Base-by-base conservation (phyloP, 164 flowering plant genomes). In the Nelumbo lutea region DNA sequence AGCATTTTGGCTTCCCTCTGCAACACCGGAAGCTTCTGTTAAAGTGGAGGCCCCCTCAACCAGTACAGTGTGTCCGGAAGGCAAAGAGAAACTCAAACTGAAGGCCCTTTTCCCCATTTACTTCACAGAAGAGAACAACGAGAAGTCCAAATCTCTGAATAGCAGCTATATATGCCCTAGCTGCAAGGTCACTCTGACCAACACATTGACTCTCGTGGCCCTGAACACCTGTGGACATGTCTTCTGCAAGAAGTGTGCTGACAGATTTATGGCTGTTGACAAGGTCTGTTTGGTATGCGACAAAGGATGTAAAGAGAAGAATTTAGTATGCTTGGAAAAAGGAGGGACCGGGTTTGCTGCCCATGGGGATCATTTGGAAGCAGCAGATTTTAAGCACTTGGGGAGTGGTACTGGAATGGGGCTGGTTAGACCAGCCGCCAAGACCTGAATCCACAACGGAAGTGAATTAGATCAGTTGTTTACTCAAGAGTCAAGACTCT, bases 1-100 rank as follows among this genome's bases (percentile, higher is more conserved):
- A 80, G 98, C 97, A 55, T 95, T 95, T 81, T 95, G 98, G 98
- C 87, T 95, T 39, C 97, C 98, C 9, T 95, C 97, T 58, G 98
- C 98, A 8, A 92, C 98, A 15, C 98, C 98, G 0, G 96, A 87
- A 70, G 98, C 97, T 65, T 80, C 94, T 1, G 84, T 69, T 2
- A 90, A 90, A 72, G 93, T 89, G 1, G 90, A 85, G 1, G 86
- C 93, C 10, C 96, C 97, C 8, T 81, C 90, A 6, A 79, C 85
- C 27, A 52, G 73, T 70, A 95, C 97, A 11, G 56, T 75, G 38
- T 95, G 98, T 74, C 97, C 98, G 0, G 96, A 95, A 82, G 98
- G 98, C 70, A 87, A 78, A 1, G 98, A 95, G 79, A 90, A 91
- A 72, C 89, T 95, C 62, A 90, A 83, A 82, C 68, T 95, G 77